These are phyloP conservation scores for Fusarium avenaceum DNA, from an alignment of 2,329 filamentous ascomycete genomes.

Conservation along the genomic window DNA sequence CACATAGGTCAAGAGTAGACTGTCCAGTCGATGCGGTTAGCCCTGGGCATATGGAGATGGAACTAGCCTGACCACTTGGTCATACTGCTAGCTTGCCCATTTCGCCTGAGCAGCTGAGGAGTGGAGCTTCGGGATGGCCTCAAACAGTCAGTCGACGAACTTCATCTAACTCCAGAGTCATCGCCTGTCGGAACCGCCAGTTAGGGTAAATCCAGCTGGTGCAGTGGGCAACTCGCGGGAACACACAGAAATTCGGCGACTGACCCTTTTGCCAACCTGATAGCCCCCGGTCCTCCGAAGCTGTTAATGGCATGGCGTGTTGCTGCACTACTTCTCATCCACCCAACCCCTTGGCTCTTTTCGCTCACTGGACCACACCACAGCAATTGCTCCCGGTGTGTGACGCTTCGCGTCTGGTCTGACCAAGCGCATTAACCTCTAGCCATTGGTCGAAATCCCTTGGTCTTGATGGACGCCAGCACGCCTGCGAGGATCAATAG, in stretches of 20 bases:
- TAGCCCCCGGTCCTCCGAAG: slow-evolving; percentile 60
- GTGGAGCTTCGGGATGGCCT: slow-evolving; percentile 62
- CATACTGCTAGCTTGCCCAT: slow-evolving; percentile 42
- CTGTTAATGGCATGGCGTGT: slow-evolving; percentile 40
- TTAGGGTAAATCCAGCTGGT: slow-evolving; percentile 48
- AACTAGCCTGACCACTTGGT: slow-evolving; percentile 37
- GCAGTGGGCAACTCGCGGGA: slow-evolving; percentile 57
- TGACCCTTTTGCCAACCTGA: slow-evolving; percentile 56
- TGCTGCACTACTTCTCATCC: slow-evolving; percentile 40
- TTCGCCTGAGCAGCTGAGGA: slow-evolving; percentile 45
- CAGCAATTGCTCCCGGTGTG: slow-evolving; percentile 60
- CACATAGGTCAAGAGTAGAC: slow-evolving; percentile 65
- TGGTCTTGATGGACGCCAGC: slow-evolving; percentile 65
- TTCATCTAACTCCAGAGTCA: slow-evolving; percentile 53
- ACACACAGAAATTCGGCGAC: slow-evolving; percentile 63
- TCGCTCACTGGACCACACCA: slow-evolving; percentile 59
- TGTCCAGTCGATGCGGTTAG: slow-evolving; percentile 54
- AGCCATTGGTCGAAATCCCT: slow-evolving; percentile 59
- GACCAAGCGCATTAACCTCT: slow-evolving; percentile 71
- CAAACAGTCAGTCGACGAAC: slow-evolving; percentile 62
- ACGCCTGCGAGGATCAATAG: slow-evolving; percentile 50
- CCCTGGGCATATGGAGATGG: slow-evolving; percentile 40
- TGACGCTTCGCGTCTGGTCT: slow-evolving; percentile 62
- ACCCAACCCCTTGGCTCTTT: slow-evolving; percentile 43
- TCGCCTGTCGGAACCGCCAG: slow-evolving; percentile 61